These are phyloP conservation scores for Kodamaea fungicola DNA, from an alignment of 1,139 yeast genomes.

Conservation along the genomic window DNA sequence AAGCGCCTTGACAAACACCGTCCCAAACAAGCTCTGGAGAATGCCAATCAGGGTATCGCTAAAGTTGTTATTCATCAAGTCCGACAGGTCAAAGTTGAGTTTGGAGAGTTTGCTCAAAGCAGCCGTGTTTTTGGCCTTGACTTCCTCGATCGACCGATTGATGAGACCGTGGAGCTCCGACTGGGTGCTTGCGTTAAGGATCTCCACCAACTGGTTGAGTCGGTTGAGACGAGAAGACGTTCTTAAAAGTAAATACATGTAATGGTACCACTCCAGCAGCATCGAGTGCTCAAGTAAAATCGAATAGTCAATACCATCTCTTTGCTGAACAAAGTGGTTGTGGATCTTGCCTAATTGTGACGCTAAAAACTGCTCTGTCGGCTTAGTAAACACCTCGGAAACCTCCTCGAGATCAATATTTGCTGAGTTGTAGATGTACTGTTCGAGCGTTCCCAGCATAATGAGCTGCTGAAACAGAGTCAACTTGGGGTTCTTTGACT, in stretches of 20 bases:
- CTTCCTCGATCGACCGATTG: conserved; percentile 62
- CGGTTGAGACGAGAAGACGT: conserved; percentile 63
- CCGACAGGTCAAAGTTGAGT: conserved; percentile 26
- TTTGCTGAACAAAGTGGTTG: conserved; percentile 13
- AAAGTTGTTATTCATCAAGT: conserved; percentile 25
- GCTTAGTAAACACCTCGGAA: conserved; percentile 44
- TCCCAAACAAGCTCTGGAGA: conserved; percentile 67
- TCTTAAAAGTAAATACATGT: conserved; percentile 52
- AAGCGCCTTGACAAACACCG: conserved; percentile 59
- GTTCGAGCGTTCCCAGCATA: conserved; percentile 50
- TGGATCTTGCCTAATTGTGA: conserved; percentile 34
- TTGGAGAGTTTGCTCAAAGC: conserved; percentile 33
- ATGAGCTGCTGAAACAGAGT: conserved; percentile 36
- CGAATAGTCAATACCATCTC: conserved; percentile 26
- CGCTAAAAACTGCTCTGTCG: conserved; percentile 34
- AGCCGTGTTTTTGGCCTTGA: conserved; percentile 43
- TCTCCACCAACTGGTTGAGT: conserved; percentile 57
- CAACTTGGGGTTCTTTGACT: conserved; percentile 28
- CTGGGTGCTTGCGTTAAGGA: conserved; percentile 44
- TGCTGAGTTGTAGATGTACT: conserved; percentile 53
- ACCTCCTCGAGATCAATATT: conserved; percentile 55
- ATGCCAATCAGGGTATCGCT: conserved; percentile 53
- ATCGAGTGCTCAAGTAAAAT: conserved; percentile 25
- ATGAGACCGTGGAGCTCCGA: conserved; percentile 49
- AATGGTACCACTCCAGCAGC: conserved; percentile 48